Evolutionary conservation across 208 protist species (phyloP), one percentile per base, ranked within the genome.

Genomic region (Leptomonas seymouri): DNA sequence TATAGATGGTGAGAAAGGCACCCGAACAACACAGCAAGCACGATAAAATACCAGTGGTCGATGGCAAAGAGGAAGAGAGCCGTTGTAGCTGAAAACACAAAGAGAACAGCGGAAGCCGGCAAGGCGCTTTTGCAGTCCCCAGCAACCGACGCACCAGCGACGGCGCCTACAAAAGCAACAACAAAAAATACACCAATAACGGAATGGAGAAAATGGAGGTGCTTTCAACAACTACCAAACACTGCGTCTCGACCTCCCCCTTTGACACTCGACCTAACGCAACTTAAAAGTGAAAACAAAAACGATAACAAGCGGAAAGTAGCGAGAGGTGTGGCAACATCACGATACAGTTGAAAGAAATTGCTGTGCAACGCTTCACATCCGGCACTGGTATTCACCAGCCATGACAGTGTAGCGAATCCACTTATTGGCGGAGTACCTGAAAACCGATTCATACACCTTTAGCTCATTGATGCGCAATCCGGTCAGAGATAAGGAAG

Each of bases 331-430:
- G 42, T 45, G 11, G n/a, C n/a, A n/a, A 41, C 6, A 2, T 18
- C 2, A 50, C 57, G 30, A 44, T 34, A 44, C 18, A 55, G 5
- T 46, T 42, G 48, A 51, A 61, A 20, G 28, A 49, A 46, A 44
- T n/a, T 39, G 36, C 27, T 27, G 39, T 11, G 9, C 21, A 39
- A 18, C 14, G 27, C 39, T 20, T 90, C 85, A 98, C 27, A 98
- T 88, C 31, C 98, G 84, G 71, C 92, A 95, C 74, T 99, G 93
- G 74, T 99, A 99, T 28, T 95, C 85, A n/a, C 98, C 99, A 45
- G 94, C 91, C 75, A 96, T 92, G 30, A 98, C 98, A 46, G 98
- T 87, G 85, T 99, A 99, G 21, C 98, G 95, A 44, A 99, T 98
- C 98, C 98, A 99, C 67, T 99, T 99, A 59, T 98, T 86, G 5